Conservation (phyloP, 495 filamentous ascomycete genomes). For the Penicillium flavigenum region DNA sequence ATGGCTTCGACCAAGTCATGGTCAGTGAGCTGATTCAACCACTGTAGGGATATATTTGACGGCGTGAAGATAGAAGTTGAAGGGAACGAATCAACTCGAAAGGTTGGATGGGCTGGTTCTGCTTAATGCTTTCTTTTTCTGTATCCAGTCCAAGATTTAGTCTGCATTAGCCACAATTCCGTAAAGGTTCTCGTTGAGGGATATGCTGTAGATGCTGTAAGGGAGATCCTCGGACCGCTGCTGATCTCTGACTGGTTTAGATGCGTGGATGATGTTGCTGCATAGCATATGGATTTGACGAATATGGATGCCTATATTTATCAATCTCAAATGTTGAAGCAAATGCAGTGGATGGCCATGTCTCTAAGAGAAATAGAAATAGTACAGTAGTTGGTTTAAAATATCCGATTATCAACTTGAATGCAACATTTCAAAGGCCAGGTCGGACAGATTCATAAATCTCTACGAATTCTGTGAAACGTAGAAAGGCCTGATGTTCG, state of each 20-base stretch:
- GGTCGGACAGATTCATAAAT: not conserved
- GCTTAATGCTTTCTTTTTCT: not conserved
- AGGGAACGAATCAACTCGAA: not conserved
- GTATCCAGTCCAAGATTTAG: constrained; percentile 4
- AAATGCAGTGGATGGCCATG: not conserved
- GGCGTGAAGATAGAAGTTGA: not conserved
- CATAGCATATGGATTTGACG: not conserved
- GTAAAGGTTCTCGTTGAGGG: constrained; percentile 5
- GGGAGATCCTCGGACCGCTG: constrained; percentile 4
- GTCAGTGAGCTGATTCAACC: not conserved
- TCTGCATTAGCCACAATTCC: not conserved
- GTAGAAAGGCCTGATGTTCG: too few relatives aligned
- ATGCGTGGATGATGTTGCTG: not conserved
- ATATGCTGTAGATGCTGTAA: constrained; percentile 6
- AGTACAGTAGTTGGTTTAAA: too few relatives aligned
- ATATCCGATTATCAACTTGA: too few relatives aligned
- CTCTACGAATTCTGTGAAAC: not conserved
- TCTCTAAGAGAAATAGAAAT: not conserved
- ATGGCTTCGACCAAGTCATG: constrained; percentile 16
- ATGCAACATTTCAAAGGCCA: too few relatives aligned
- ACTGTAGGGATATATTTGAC: not conserved
- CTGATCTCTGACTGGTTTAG: not conserved
- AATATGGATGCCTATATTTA: not conserved
- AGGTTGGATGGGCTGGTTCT: not conserved
- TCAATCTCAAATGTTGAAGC: not conserved